Evolutionary conservation across 2,329 filamentous ascomycete genomes (phyloP).

Genomic region (Talaromyces funiculosus): DNA sequence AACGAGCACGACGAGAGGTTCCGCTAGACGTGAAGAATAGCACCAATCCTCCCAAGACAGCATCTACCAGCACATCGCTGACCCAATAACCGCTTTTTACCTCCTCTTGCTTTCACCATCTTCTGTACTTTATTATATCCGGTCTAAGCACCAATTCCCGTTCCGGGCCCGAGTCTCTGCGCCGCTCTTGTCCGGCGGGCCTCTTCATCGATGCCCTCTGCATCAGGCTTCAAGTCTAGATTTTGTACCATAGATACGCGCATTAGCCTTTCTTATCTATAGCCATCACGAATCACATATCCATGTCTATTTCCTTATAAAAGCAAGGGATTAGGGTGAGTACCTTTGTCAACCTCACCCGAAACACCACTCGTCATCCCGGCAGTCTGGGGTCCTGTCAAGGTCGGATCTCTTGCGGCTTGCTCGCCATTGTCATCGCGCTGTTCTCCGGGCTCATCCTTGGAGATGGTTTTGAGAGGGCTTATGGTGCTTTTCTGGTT

Average conservation of each 20-base stretch:
- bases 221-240: conserved; percentile 28
- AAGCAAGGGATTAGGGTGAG: background rate
- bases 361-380: conserved; percentile 44
- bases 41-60: conserved; percentile 26
- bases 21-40: conserved; percentile 36
- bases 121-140: conserved; percentile 1
- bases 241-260: conserved; percentile 34
- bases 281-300: background rate
- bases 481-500: conserved; percentile 29
- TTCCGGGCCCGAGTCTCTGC: conserved; percentile 52
- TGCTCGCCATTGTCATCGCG: conserved; percentile 43
- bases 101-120: background rate
- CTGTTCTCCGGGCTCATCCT: conserved; percentile 22
- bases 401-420: conserved; percentile 42
- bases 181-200: conserved; percentile 41
- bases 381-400: conserved; percentile 49
- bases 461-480: conserved; percentile 22
- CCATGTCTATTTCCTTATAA: background rate
- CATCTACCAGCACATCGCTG: conserved; percentile 33
- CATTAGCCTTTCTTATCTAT: conserved; percentile 27
- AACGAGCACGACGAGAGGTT: conserved; percentile 67
- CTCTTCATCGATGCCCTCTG: conserved; percentile 34
- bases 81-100: conserved; percentile 4
- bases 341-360: conserved; percentile 36
- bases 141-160: conserved; percentile 49